These are phyloP conservation scores for Cordyceps tenuipes DNA, from an alignment of 2,329 filamentous ascomycete species.

Conservation along the genomic window DNA sequence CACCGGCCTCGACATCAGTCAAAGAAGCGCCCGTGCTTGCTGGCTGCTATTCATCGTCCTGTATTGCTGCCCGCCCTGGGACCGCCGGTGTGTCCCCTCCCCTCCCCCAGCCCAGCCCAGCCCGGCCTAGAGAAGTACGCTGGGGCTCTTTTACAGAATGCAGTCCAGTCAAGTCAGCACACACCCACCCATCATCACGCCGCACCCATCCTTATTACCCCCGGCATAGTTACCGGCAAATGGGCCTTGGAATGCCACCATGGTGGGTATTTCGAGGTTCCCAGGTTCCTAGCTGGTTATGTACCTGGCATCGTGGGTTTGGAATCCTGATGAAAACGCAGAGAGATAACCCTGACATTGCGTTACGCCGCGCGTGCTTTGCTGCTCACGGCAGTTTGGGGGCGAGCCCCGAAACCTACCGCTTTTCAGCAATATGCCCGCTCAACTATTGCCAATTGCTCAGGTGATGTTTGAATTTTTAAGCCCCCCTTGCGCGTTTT, in stretches of 20 bases:
- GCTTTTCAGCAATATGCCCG: not conserved
- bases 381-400: not conserved
- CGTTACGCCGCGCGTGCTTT: not conserved
- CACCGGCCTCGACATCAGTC: too few relatives aligned
- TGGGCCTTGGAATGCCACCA: slow-evolving; percentile 5
- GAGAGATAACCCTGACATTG: not conserved
- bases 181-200: not conserved
- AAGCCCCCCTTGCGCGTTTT: not conserved
- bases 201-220: not conserved
- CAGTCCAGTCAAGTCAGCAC: not conserved
- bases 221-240: slow-evolving; percentile 9
- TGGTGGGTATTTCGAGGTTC: slow-evolving; percentile 1
- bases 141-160: not conserved
- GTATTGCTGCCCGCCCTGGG: not conserved
- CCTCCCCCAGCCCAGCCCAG: too few relatives aligned
- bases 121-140: too few relatives aligned
- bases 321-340: not conserved
- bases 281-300: not conserved
- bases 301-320: not conserved
- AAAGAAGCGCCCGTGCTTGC: too few relatives aligned
- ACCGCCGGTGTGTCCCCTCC: not conserved
- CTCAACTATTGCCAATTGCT: not conserved
- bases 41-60: not conserved
- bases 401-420: not conserved
- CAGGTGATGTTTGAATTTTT: slow-evolving; percentile 9